Base-by-base conservation (phyloP, 2,329 filamentous ascomycete genomes). In the Grosmannia huntii region DNA sequence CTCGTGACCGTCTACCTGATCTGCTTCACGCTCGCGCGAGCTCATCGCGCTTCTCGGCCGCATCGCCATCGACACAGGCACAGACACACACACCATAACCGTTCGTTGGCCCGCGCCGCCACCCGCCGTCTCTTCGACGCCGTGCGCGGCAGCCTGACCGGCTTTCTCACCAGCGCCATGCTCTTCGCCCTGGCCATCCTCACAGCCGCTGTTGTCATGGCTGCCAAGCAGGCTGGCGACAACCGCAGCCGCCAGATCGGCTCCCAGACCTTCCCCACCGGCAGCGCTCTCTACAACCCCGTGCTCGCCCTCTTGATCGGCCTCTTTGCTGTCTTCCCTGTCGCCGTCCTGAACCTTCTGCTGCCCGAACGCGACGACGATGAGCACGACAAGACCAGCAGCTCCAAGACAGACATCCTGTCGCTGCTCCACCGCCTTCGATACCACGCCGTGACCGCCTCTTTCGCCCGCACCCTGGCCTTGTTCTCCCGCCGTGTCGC, bases 41-140 rank as follows among this genome's bases (percentile, higher is more conserved):
- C 16, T 31, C 9, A 27, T 27, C 14, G 3, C 7, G 10, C 38
- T 25, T 10, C 25, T 25, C 6, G 19, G 52, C 54, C 19, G 25
- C 41, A 41, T 41, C 38, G 38, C 14, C 38, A 6, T 41, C 38
- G 5, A 4, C 36, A 16, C 36, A 12, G 16, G 36, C 36, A 16
- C 36, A 16, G 16, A 5, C 38, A 19, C 16, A 14, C 2, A 2
- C 1, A 41, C 14, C 38, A 41, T 4, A n/a, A 41, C 3, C 38
- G 31, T 21, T 7, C 44, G 28, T 16, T 41, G 38, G 16, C 16
- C 38, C 38, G 4, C 23, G 5, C 4, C 11, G 41, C 56, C 6
- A n/a, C 38, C 23, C 57, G 60, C 28, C 63, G 67, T 3, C 60
- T 66, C 23, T 60, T 67, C 23, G 65, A 67, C 57, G 62, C 65